A percentile compares a stretch with the other conserved stretches of the same genome.
Evolutionary conservation across 495 filamentous ascomycete genomes (phyloP).

Genomic region (Podospora conica): DNA sequence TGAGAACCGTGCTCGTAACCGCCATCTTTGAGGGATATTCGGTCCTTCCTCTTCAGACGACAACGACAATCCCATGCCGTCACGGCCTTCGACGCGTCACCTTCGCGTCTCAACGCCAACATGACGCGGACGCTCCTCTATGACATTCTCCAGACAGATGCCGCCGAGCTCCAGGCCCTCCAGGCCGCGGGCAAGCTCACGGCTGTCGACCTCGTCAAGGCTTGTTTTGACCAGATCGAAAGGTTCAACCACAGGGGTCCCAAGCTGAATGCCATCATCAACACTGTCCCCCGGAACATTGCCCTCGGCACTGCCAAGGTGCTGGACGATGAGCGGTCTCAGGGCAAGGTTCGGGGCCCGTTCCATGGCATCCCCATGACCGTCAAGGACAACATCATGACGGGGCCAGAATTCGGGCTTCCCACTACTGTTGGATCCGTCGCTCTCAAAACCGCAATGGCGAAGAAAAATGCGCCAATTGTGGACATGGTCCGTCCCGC

Average conservation of each 20-base stretch:
- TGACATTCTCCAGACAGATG: neutral
- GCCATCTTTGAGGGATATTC: neutral
- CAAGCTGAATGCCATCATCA: constrained; percentile 6
- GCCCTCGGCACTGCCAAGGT: neutral
- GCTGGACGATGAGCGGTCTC: neutral
- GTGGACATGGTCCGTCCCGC: constrained; percentile 1
- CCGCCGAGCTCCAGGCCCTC: neutral
- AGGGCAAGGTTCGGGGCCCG: neutral
- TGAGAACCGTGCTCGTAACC: neutral
- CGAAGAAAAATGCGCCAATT: neutral
- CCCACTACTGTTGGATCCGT: constrained; percentile 1
- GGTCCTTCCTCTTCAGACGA: neutral
- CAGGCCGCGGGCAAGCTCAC: neutral
- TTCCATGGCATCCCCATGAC: constrained; percentile 14
- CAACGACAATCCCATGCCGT: no score
- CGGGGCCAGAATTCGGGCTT: neutral
- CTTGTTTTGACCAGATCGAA: neutral
- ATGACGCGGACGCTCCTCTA: neutral
- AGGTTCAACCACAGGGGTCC: neutral
- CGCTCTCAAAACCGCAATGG: neutral
- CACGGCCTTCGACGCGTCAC: no score
- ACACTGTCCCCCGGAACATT: neutral
- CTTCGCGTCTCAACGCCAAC: no score
- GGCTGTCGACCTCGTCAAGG: neutral
- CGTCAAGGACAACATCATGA: constrained; percentile 13